phyloP scores from a whole-genome alignment of 345 rosid species.

The Cardamine chenopodiifolia region DNA sequence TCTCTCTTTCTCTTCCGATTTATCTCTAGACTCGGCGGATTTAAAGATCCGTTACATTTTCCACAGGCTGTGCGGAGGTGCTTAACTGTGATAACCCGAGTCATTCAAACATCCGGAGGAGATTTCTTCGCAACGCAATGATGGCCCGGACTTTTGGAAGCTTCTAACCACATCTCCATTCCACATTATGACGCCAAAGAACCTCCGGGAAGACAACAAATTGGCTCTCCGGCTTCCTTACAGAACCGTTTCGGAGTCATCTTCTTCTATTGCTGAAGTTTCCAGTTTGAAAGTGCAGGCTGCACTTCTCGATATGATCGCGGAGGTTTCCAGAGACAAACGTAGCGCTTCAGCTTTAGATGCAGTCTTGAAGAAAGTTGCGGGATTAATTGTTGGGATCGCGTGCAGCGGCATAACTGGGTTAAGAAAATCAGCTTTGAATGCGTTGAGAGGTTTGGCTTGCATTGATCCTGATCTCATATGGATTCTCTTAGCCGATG shows the following conservation, averaged over 20 bases:
- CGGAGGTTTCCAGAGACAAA: slow-evolving; percentile 60
- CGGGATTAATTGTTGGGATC: slow-evolving; percentile 82
- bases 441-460: slow-evolving; percentile 76
- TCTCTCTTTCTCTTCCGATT: background rate
- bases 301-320: slow-evolving; percentile 78
- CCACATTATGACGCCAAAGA: slow-evolving; percentile 47
- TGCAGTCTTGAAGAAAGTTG: slow-evolving; percentile 75
- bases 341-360: slow-evolving; percentile 72
- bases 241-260: slow-evolving; percentile 53
- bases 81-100: slow-evolving; percentile 53
- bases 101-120: slow-evolving; percentile 77
- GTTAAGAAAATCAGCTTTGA: slow-evolving; percentile 65
- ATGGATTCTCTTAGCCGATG: slow-evolving; percentile 89
- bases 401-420: slow-evolving; percentile 75
- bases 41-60: slow-evolving; percentile 19
- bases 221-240: slow-evolving; percentile 71
- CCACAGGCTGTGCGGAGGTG: slow-evolving; percentile 73
- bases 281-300: slow-evolving; percentile 80
- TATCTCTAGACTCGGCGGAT: background rate
- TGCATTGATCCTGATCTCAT: slow-evolving; percentile 82
- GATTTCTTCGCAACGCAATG: slow-evolving; percentile 82
- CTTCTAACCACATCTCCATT: slow-evolving; percentile 72
- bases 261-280: slow-evolving; percentile 59
- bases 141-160: slow-evolving; percentile 83
- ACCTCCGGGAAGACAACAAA: slow-evolving; percentile 51